Evolutionary conservation across 768 basidiomycete genomes (phyloP).

Genomic region (Pholiota conissans): DNA sequence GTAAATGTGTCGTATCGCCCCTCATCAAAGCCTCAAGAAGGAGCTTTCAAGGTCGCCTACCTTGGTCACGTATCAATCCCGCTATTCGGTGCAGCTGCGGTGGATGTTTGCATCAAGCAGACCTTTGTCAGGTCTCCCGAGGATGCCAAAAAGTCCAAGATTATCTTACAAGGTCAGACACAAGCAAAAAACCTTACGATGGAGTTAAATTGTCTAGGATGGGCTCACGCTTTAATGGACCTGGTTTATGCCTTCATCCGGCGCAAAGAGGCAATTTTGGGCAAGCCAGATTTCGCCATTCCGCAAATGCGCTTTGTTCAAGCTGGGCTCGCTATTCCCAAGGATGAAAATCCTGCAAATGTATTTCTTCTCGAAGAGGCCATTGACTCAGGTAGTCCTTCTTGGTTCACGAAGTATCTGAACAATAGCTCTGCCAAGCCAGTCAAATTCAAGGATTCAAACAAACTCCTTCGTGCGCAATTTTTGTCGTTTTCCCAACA

Average conservation of each 20-base stretch:
- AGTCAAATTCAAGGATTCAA: not conserved
- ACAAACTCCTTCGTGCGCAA: constrained; percentile 10
- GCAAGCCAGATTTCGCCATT: not conserved
- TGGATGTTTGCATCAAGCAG: constrained; percentile 9
- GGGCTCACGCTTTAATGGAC: constrained; percentile 1
- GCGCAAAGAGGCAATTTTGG: not conserved
- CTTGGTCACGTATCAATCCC: not conserved
- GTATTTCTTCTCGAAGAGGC: constrained; percentile 14
- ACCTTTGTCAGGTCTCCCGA: not conserved
- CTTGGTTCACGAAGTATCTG: constrained; percentile 23
- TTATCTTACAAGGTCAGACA: constrained; percentile 2
- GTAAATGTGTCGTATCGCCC: not conserved
- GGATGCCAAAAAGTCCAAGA: not conserved
- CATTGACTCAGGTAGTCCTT: constrained; percentile 8
- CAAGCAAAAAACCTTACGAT: constrained; percentile 8
- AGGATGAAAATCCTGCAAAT: not conserved
- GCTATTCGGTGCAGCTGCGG: not conserved
- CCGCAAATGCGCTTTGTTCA: constrained; percentile 1
- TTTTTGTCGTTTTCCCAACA: constrained; percentile 26
- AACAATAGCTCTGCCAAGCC: constrained; percentile 20
- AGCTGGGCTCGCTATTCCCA: not conserved
- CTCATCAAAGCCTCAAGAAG: not conserved
- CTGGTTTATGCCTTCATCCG: constrained; percentile 7
- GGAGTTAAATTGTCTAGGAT: constrained; percentile 11
- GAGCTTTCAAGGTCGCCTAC: constrained; percentile 6